These are phyloP conservation scores for Lachnellula subtilissima DNA, from an alignment of 2,329 filamentous ascomycete genomes.

Conservation along the genomic window DNA sequence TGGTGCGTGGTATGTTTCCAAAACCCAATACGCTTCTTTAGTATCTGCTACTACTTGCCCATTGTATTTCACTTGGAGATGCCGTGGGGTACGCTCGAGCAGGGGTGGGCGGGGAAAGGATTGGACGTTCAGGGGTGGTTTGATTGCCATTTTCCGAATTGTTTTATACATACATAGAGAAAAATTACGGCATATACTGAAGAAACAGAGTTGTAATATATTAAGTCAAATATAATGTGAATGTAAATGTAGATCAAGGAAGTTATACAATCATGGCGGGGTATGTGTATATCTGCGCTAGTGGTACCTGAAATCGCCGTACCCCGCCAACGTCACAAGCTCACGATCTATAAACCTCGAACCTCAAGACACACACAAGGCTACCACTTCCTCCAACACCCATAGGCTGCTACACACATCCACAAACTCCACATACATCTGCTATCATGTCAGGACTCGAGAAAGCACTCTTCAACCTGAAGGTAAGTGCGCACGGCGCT, in stretches of 20 bases:
- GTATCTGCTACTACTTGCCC: conserved; percentile 53
- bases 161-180: neutral
- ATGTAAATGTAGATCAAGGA: neutral
- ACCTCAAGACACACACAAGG: conserved; percentile 15
- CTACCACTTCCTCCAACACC: conserved; percentile 8
- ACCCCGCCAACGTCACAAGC: conserved; percentile 18
- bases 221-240: neutral
- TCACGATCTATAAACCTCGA: neutral
- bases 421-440: neutral
- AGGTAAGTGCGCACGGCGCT: conserved; percentile 38
- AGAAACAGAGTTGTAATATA: neutral
- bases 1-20: conserved; percentile 52
- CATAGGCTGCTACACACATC: neutral
- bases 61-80: conserved; percentile 53
- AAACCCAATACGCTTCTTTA: conserved; percentile 30
- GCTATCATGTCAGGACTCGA: conserved; percentile 54
- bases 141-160: conserved; percentile 33
- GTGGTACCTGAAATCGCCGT: conserved; percentile 8
- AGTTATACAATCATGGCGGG: conserved; percentile 13
- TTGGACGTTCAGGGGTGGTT: conserved; percentile 48
- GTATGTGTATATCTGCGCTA: conserved; percentile 16
- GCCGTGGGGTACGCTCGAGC: conserved; percentile 48
- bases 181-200: neutral
- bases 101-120: conserved; percentile 54
- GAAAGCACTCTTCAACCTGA: conserved; percentile 58